Percentiles rank a stretch among this genome's conserved stretches.
These are phyloP conservation scores for Saccharum hybrid DNA, from an alignment of 202 grass and related monocot genomes.

Conservation along the genomic window DNA sequence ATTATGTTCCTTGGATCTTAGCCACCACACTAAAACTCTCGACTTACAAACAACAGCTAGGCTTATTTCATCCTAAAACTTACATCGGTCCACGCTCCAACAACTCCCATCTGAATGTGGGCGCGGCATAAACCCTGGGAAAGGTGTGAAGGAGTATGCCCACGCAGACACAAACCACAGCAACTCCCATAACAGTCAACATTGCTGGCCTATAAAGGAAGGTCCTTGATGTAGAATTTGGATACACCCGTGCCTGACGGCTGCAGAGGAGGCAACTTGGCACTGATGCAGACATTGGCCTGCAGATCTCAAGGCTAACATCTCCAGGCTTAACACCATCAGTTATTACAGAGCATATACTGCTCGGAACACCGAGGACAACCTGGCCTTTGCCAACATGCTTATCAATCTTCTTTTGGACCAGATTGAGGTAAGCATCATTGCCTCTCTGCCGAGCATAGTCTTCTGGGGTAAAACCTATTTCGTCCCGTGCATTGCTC, in stretches of 20 bases:
- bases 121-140: slow-evolving; percentile 76
- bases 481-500: slow-evolving; percentile 64
- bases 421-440: slow-evolving; percentile 66
- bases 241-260: slow-evolving; percentile 51
- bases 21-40: slow-evolving; percentile 28
- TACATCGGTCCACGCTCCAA: slow-evolving; percentile 80
- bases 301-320: slow-evolving; percentile 59
- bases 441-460: slow-evolving; percentile 70
- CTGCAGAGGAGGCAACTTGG: slow-evolving; percentile 71
- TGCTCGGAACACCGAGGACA: slow-evolving; percentile 67
- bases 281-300: slow-evolving; percentile 41
- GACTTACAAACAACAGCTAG: slow-evolving; percentile 42
- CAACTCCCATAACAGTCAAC: slow-evolving; percentile 83
- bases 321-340: slow-evolving; percentile 50
- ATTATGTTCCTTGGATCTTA: slow-evolving; percentile 46
- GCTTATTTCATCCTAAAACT: slow-evolving; percentile 43
- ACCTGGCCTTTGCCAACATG: slow-evolving; percentile 62
- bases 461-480: slow-evolving; percentile 78
- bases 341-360: slow-evolving; percentile 41
- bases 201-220: slow-evolving; percentile 93
- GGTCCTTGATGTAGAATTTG: slow-evolving; percentile 47
- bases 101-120: slow-evolving; percentile 92
- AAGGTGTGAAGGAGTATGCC: slow-evolving; percentile 82
- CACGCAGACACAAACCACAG: slow-evolving; percentile 87
- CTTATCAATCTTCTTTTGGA: slow-evolving; percentile 86